A percentile compares a stretch with the other conserved stretches of the same genome.
These are phyloP conservation scores for Cardiospermum halicacabum DNA, from an alignment of 345 rosid genomes.

Conservation along the genomic window DNA sequence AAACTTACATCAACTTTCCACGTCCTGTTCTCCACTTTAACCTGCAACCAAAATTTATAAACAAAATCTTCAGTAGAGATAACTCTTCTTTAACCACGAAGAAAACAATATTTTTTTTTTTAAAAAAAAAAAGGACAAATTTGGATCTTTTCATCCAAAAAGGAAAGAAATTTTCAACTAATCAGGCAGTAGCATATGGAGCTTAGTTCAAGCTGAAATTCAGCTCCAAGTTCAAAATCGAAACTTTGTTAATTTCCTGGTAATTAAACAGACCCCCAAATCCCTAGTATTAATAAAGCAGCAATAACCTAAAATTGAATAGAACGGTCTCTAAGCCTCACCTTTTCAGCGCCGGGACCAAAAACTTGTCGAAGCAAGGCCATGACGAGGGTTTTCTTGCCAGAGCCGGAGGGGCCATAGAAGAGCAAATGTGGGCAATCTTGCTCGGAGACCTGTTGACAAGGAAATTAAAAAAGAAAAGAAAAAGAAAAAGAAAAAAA, in stretches of 20 bases:
- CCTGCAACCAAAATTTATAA: conserved; percentile 52
- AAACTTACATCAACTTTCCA: conserved; percentile 89
- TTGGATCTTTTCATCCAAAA: background rate
- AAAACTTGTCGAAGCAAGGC: conserved; percentile 80
- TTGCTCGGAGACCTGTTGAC: conserved; percentile 70
- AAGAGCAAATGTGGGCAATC: conserved; percentile 97
- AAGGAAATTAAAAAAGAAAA: background rate
- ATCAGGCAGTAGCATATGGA: background rate
- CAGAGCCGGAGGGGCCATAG: conserved; percentile 95
- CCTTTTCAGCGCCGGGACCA: conserved; percentile 90
- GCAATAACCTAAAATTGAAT: too few species aligned
- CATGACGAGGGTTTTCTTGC: conserved; percentile 99
- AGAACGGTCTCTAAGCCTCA: too few species aligned
- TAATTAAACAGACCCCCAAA: background rate
- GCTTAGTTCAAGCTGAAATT: background rate
- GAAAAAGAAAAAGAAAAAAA: background rate
- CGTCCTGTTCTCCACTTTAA: conserved; percentile 83
- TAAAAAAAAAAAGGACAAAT: background rate
- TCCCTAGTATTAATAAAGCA: too few species aligned
- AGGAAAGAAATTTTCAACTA: background rate
- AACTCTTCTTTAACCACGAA: background rate
- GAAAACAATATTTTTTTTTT: too few species aligned
- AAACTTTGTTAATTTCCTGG: background rate
- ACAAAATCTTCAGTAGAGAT: background rate
- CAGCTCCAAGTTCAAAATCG: background rate